Conservation (phyloP, 176 grass and related monocot species). For the Oryza nivara region DNA sequence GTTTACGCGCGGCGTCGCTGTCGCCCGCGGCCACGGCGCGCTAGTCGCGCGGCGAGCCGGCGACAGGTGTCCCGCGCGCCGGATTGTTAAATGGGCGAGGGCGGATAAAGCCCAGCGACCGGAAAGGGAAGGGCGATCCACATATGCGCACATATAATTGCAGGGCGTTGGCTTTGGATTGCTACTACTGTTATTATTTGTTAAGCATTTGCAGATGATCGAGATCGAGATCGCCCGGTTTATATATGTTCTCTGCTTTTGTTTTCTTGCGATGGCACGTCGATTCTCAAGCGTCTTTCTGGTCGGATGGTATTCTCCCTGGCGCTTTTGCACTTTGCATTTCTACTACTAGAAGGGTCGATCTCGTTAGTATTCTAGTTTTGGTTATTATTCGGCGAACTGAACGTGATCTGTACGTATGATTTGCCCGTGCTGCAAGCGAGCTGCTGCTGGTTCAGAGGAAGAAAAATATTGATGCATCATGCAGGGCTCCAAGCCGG, state of each 20-base stretch:
- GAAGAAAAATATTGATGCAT: not conserved
- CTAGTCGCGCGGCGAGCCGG: not conserved
- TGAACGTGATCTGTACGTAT: conserved; percentile 28
- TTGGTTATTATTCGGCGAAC: not conserved
- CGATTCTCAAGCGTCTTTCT: not conserved
- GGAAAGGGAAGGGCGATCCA: conserved; percentile 10
- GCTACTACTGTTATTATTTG: not conserved
- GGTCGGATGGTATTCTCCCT: not conserved
- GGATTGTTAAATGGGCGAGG: conserved; percentile 33
- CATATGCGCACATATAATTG: conserved; percentile 27
- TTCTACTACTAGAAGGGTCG: conserved; percentile 8
- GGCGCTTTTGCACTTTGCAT: not conserved
- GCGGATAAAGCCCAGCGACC: conserved; percentile 7
- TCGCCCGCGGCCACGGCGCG: not conserved
- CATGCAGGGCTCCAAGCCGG: not conserved
- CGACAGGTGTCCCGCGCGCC: conserved; percentile 44
- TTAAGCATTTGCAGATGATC: not conserved
- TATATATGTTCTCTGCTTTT: not conserved
- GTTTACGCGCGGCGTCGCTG: not conserved
- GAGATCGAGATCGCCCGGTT: not conserved
- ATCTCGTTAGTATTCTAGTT: not conserved
- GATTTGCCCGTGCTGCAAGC: not conserved
- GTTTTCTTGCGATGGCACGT: not conserved
- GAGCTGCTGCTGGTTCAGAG: not conserved
- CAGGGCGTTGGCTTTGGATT: not conserved